phyloP scores from a whole-genome alignment of 805 yeast genomes.

The Saturnispora silvae region DNA sequence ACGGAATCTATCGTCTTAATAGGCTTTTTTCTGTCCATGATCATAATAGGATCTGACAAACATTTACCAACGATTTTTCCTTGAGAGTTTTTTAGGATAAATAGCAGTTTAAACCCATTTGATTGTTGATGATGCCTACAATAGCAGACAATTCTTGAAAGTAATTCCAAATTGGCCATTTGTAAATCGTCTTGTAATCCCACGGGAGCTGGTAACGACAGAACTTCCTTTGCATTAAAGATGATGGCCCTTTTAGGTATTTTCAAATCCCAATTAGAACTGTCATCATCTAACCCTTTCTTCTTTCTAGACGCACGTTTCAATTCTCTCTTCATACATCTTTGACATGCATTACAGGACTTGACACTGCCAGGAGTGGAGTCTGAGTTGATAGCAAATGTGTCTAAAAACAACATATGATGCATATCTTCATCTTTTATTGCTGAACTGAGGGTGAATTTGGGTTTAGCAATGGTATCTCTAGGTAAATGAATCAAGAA shows the following conservation, averaged over 20 bases:
- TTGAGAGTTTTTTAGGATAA: conserved; percentile 51
- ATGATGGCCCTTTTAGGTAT: conserved; percentile 75
- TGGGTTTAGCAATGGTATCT: conserved; percentile 80
- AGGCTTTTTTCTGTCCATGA: conserved; percentile 87
- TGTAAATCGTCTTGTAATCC: conserved; percentile 15
- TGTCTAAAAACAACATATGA: conserved; percentile 58
- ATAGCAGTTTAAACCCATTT: conserved; percentile 69
- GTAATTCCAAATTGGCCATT: conserved; percentile 34
- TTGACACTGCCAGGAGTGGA: conserved; percentile 14
- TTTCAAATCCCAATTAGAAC: conserved; percentile 65
- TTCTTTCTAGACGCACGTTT: conserved; percentile 91
- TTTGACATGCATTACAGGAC: conserved; percentile 67
- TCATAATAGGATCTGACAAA: conserved; percentile 67
- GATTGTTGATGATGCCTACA: conserved; percentile 90
- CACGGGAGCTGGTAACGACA: conserved; percentile 59
- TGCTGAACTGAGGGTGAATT: conserved; percentile 68
- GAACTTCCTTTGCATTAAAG: conserved; percentile 83
- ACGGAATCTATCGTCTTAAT: conserved; percentile 17
- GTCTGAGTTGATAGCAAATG: conserved; percentile 48
- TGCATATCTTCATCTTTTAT: conserved; percentile 35
- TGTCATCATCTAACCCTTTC: conserved; percentile 63
- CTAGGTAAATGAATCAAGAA: conserved; percentile 69
- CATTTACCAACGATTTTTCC: conserved; percentile 64
- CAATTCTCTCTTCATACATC: conserved; percentile 87
- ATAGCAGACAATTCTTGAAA: conserved; percentile 83